A percentile compares a stretch with the other conserved stretches of the same genome.
These are phyloP conservation scores for Coemansia sp. DNA, from an alignment of 192 early-diverging fungal species.

Conservation along the genomic window DNA sequence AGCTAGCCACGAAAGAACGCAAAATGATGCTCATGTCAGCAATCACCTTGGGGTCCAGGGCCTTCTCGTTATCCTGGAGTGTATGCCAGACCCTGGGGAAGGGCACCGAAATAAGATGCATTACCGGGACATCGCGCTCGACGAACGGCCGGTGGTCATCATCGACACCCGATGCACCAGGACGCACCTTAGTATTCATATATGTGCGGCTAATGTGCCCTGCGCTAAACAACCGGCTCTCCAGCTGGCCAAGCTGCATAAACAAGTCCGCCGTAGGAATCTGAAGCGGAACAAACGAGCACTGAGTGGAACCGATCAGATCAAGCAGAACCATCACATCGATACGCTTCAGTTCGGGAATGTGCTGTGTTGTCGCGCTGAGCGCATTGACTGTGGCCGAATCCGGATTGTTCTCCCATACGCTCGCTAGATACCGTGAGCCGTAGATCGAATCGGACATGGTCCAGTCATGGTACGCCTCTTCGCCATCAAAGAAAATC, in stretches of 20 bases:
- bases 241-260: slow-evolving; percentile 65
- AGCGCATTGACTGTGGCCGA: slow-evolving; percentile 38
- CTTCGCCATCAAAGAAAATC: slow-evolving; percentile 98
- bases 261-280: slow-evolving; percentile 67
- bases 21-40: slow-evolving; percentile 78
- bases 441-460: slow-evolving; percentile 87
- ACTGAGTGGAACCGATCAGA: slow-evolving; percentile 68
- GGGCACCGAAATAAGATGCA: slow-evolving; percentile 83
- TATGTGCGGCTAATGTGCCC: slow-evolving; percentile 43
- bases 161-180: slow-evolving; percentile 55
- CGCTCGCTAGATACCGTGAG: slow-evolving; percentile 76
- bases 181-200: slow-evolving; percentile 19
- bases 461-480: slow-evolving; percentile 81
- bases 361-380: slow-evolving; percentile 19
- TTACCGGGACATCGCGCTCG: slow-evolving; percentile 71
- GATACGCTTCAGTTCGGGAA: slow-evolving; percentile 65
- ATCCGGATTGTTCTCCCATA: slow-evolving; percentile 67
- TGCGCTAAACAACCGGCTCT: slow-evolving; percentile 59
- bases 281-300: slow-evolving; percentile 51
- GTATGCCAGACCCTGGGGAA: slow-evolving; percentile 93
- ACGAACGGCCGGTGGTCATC: slow-evolving; percentile 94
- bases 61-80: slow-evolving; percentile 68
- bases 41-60: slow-evolving; percentile 62
- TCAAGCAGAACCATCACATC: slow-evolving; percentile 88
- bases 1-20: slow-evolving; percentile 75